Evolutionary conservation across 345 rosid species (phyloP).

Genomic region (Trapa incisa): DNA sequence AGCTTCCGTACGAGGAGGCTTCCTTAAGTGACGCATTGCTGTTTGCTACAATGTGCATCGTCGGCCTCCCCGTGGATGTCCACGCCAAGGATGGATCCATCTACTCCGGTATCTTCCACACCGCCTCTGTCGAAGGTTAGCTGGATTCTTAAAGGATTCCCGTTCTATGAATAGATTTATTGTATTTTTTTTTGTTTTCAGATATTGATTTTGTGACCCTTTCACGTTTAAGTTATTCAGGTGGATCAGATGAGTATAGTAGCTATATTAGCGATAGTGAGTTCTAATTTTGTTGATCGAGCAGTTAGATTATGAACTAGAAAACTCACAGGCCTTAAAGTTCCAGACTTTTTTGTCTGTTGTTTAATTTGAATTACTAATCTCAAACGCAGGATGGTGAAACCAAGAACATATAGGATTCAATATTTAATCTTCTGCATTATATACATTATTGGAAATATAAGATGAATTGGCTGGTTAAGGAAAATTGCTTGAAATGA

Average conservation of each 20-base stretch:
- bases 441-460: not conserved
- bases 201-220: not conserved
- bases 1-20: slow-evolving; percentile 16
- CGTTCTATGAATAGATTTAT: not conserved
- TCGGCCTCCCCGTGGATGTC: slow-evolving; percentile 74
- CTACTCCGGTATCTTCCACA: slow-evolving; percentile 62
- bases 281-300: not conserved
- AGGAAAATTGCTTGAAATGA: not conserved
- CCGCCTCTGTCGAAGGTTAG: slow-evolving; percentile 52
- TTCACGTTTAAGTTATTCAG: not conserved
- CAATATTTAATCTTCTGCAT: not conserved
- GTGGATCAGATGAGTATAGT: not conserved
- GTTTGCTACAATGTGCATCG: slow-evolving; percentile 54
- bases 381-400: not conserved
- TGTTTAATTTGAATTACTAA: not conserved
- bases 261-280: not conserved
- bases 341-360: not conserved
- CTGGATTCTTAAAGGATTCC: not conserved
- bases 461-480: not conserved
- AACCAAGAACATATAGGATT: not conserved
- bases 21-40: slow-evolving; percentile 43
- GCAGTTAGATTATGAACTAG: not conserved
- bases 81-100: slow-evolving; percentile 73
- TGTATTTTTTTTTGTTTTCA: not conserved
- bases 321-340: not conserved